Evolutionary conservation across 257 asterid species (phyloP).

Genomic region (Scutellaria galericulata): DNA sequence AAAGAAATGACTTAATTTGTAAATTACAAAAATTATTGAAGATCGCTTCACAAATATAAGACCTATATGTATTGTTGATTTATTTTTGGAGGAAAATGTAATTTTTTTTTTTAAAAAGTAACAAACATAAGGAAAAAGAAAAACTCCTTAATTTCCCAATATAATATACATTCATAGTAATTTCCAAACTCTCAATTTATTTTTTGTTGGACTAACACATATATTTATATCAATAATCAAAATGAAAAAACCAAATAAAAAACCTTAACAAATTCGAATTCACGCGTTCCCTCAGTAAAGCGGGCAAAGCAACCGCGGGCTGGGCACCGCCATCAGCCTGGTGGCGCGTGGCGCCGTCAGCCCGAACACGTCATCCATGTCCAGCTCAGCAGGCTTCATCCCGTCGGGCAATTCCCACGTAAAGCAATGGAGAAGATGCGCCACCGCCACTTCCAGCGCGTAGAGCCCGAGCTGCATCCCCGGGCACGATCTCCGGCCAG

Average conservation of each 20-base stretch:
- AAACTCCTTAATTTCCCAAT: not conserved
- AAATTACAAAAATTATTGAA: too few species aligned
- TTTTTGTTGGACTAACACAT: not conserved
- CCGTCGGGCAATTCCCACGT: constrained; percentile 93
- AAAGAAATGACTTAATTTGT: too few species aligned
- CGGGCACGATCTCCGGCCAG: constrained; percentile 97
- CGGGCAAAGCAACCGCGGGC: constrained; percentile 62
- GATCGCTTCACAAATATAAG: too few species aligned
- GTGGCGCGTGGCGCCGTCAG: constrained; percentile 85
- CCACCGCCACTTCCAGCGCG: constrained; percentile 81
- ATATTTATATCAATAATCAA: not conserved
- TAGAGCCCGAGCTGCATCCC: constrained; percentile 93
- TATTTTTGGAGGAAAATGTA: too few species aligned
- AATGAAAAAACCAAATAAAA: not conserved
- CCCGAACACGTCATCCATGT: constrained; percentile 77
- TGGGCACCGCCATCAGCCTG: constrained; percentile 77
- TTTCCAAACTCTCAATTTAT: not conserved
- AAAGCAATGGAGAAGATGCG: constrained; percentile 77
- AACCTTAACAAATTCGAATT: not conserved
- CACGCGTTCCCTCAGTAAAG: constrained; percentile 44
- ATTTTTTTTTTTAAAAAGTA: not conserved
- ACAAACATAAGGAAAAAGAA: too few species aligned
- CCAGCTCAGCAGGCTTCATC: constrained; percentile 78
- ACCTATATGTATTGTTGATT: too few species aligned
- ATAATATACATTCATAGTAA: not conserved